These are phyloP conservation scores for Cornus florida DNA, from an alignment of 148 eudicot species.

Conservation along the genomic window DNA sequence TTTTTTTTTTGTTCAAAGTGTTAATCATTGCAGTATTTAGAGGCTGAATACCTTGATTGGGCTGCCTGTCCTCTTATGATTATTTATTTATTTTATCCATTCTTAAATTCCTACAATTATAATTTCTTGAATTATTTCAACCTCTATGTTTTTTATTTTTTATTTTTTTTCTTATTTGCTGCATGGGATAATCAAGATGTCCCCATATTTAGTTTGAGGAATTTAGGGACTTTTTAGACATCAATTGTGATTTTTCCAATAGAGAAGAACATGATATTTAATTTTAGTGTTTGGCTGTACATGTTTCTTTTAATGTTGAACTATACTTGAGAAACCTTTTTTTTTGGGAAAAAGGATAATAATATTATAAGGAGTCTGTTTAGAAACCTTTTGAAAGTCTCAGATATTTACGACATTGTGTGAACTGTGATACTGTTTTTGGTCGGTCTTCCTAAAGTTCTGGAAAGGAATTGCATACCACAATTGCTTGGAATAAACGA, in stretches of 20 bases:
- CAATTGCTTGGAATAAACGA: neutral
- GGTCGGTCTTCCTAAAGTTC: too few species aligned
- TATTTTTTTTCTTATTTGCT: neutral
- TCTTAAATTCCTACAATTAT: neutral
- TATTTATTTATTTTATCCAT: too few species aligned
- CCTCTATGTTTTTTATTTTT: neutral
- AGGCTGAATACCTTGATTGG: neutral
- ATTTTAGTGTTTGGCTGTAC: neutral
- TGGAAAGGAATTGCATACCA: neutral
- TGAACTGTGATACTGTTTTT: too few species aligned
- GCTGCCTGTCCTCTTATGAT: neutral
- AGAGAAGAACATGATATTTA: neutral
- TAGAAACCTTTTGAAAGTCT: too few species aligned
- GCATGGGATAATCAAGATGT: too few species aligned
- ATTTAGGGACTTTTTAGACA: neutral
- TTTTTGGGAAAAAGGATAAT: too few species aligned
- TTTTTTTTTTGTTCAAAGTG: too few species aligned
- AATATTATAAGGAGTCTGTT: neutral
- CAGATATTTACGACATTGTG: too few species aligned
- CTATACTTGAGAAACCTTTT: neutral
- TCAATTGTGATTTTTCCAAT: neutral
- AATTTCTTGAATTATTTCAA: neutral
- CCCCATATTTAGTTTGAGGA: too few species aligned
- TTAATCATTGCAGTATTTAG: neutral
- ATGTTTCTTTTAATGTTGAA: neutral